Percentiles rank a stretch among this genome's conserved stretches.
Evolutionary conservation across 495 filamentous ascomycete species (phyloP).

Genomic region (Aspergillus cavernicola): DNA sequence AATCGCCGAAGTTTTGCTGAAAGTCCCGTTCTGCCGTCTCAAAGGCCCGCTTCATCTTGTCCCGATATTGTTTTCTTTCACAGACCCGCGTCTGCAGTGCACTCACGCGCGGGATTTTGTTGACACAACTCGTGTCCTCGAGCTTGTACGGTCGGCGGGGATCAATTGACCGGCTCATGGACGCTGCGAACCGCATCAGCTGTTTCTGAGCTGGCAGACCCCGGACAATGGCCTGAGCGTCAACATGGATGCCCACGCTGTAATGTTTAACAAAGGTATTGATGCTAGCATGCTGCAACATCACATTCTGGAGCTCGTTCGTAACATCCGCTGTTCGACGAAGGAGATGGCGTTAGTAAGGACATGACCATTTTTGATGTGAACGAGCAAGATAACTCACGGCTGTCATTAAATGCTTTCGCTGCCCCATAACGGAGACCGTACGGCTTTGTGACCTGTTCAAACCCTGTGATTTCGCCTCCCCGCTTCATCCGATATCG

Average conservation of each 20-base stretch:
- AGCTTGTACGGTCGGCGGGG: conserved; percentile 24
- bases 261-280: conserved; percentile 37
- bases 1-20: conserved; percentile 11
- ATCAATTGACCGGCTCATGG: conserved; percentile 35
- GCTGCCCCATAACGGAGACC: conserved; percentile 33
- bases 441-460: conserved; percentile 25
- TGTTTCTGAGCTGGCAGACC: conserved; percentile 26
- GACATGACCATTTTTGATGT: conserved; percentile 6
- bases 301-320: conserved; percentile 38
- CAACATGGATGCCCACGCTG: conserved; percentile 29
- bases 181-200: conserved; percentile 30
- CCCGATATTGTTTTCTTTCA: conserved; percentile 8
- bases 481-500: too few relatives aligned
- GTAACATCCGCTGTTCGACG: conserved; percentile 29
- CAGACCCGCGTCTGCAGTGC: conserved; percentile 13
- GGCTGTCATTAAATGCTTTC: conserved; percentile 36
- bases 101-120: too few relatives aligned
- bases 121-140: conserved; percentile 15
- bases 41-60: conserved; percentile 15
- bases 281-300: conserved; percentile 34
- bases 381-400: conserved; percentile 16
- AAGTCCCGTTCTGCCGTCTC: conserved; percentile 10
- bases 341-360: too few relatives aligned
- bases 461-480: conserved; percentile 29
- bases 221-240: conserved; percentile 31